phyloP scores from a whole-genome alignment of 1,139 yeast genomes.

The Yamadazyma kanchanaburiensis region DNA sequence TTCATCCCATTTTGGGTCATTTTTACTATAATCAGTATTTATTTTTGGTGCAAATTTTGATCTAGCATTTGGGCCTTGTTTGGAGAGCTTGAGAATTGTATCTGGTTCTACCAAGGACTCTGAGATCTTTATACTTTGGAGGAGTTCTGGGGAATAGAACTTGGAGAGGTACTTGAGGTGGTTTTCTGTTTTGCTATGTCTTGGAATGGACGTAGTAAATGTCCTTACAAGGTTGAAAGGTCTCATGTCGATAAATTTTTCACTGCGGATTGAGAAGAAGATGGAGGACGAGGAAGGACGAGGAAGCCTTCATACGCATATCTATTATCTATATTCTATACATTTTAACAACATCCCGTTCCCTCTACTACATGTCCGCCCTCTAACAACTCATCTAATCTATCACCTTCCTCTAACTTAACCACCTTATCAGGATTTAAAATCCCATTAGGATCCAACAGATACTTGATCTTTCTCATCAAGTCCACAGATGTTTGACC shows the following conservation, averaged over 20 bases:
- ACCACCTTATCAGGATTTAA: conserved; percentile 45
- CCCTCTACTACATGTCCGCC: conserved; percentile 16
- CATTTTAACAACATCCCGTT: conserved; percentile 6
- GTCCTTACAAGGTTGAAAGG: neutral
- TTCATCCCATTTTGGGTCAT: conserved; percentile 46
- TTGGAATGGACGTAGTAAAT: too few species aligned
- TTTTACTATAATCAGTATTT: conserved; percentile 25
- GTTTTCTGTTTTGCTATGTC: conserved; percentile 18
- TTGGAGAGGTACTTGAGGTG: conserved; percentile 63
- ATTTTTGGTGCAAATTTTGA: conserved; percentile 32
- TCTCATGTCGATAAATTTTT: neutral
- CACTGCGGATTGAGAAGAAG: too few species aligned
- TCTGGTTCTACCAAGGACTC: conserved; percentile 71
- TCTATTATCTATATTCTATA: too few species aligned
- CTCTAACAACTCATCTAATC: conserved; percentile 28
- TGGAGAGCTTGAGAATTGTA: conserved; percentile 38
- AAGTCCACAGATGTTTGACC: conserved; percentile 37
- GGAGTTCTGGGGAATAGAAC: conserved; percentile 72
- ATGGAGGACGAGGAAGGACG: too few species aligned
- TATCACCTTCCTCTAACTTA: conserved; percentile 35
- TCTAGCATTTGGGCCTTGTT: conserved; percentile 27
- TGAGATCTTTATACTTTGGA: conserved; percentile 77
- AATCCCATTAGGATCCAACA: conserved; percentile 39
- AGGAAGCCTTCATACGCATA: too few species aligned
- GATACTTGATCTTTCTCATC: conserved; percentile 40